Percentiles rank a stretch among this genome's conserved stretches.
These are phyloP conservation scores for Fusarium incarnatum DNA, from an alignment of 2,329 filamentous ascomycete species.

Conservation along the genomic window DNA sequence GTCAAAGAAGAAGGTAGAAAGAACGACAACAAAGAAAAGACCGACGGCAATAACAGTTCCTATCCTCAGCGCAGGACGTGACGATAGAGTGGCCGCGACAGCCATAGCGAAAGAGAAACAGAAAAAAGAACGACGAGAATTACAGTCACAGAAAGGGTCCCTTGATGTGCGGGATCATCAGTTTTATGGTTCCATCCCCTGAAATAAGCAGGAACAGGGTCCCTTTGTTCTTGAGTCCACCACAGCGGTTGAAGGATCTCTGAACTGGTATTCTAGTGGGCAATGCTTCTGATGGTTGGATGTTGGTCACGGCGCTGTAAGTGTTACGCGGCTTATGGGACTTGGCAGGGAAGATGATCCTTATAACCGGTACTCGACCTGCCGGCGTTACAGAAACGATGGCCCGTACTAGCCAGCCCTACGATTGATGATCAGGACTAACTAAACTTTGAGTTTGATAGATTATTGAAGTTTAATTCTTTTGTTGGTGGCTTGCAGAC, in stretches of 20 bases:
- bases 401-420: not conserved
- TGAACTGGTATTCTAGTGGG: not conserved
- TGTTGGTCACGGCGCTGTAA: not conserved
- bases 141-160: not conserved
- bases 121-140: not conserved
- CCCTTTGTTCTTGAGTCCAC: not conserved
- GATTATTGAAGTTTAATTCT: not conserved
- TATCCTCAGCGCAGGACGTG: slow-evolving; percentile 26
- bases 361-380: not conserved
- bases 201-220: not conserved
- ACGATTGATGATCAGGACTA: not conserved
- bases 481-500: not conserved
- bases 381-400: slow-evolving; percentile 2
- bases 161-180: not conserved
- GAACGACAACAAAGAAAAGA: slow-evolving; percentile 31
- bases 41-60: slow-evolving; percentile 8
- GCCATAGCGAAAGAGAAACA: slow-evolving; percentile 5
- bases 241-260: not conserved
- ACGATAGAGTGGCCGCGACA: slow-evolving; percentile 23
- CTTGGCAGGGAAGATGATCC: not conserved
- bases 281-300: not conserved
- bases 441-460: not conserved
- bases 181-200: slow-evolving; percentile 2
- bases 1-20: slow-evolving; percentile 26
- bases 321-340: not conserved